These are phyloP conservation scores for Microsporum audouinii DNA, from an alignment of 2,329 filamentous ascomycete genomes.

Conservation along the genomic window DNA sequence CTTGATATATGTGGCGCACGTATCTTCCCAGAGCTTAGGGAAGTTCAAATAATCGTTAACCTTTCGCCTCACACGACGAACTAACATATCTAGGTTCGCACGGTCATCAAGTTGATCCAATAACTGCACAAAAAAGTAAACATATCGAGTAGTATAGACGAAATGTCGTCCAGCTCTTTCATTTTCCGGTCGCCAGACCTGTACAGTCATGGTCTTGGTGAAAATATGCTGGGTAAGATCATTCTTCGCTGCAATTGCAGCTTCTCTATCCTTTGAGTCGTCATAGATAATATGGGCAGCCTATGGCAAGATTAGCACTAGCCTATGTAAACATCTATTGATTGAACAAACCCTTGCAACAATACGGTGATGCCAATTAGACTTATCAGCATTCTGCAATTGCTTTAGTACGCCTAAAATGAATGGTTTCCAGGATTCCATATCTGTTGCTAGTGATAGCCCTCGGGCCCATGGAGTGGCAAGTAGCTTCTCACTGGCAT, in stretches of 20 bases:
- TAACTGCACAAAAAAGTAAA: conserved; percentile 66
- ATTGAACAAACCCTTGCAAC: conserved; percentile 54
- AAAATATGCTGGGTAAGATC: conserved; percentile 77
- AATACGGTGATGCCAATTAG: conserved; percentile 91
- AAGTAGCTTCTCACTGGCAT: conserved; percentile 41
- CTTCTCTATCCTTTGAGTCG: conserved; percentile 40
- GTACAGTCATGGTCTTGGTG: conserved; percentile 88
- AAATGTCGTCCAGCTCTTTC: conserved; percentile 78
- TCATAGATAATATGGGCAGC: conserved; percentile 52
- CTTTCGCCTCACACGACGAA: conserved; percentile 70
- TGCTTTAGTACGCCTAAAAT: conserved; percentile 49
- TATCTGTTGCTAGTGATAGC: conserved; percentile 37
- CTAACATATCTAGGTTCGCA: conserved; percentile 61
- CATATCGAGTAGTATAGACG: conserved; percentile 80
- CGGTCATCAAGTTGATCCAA: conserved; percentile 66
- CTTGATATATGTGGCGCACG: conserved; percentile 48
- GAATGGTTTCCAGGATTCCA: conserved; percentile 49
- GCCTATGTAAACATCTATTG: conserved; percentile 17
- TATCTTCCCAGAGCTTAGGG: conserved; percentile 50
- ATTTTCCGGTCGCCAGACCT: conserved; percentile 88
- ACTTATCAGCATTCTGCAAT: conserved; percentile 64
- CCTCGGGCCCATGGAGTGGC: conserved; percentile 47
- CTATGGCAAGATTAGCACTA: conserved; percentile 19
- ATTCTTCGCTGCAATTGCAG: conserved; percentile 54
- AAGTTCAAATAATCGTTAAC: conserved; percentile 62